Conservation (phyloP, 2,329 filamentous ascomycete genomes). For the Paraphaeosphaeria minitans region DNA sequence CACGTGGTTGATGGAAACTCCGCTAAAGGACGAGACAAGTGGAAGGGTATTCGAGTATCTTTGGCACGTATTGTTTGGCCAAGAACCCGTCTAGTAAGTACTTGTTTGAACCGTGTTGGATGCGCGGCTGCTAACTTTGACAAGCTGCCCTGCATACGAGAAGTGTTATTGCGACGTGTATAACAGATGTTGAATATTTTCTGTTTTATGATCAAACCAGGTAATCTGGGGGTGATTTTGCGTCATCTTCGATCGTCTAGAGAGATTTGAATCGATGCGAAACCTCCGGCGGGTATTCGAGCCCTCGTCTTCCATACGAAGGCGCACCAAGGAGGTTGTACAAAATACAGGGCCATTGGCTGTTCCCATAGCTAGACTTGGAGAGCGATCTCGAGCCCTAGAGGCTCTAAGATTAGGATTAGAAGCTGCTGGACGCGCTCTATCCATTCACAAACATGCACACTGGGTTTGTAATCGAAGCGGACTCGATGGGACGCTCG, state of each 20-base stretch:
- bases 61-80: constrained; percentile 35
- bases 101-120: constrained; percentile 4
- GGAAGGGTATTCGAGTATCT: constrained; percentile 33
- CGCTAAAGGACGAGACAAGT: constrained; percentile 28
- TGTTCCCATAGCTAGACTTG: too few relatives aligned
- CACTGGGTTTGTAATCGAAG: too few relatives aligned
- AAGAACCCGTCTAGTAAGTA: constrained; percentile 22
- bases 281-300: background rate
- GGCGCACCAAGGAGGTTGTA: background rate
- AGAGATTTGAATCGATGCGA: constrained; percentile 3
- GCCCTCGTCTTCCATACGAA: background rate
- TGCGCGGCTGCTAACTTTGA: constrained; percentile 11
- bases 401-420: too few relatives aligned
- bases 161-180: constrained; percentile 32
- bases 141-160: constrained; percentile 25
- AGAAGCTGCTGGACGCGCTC: too few relatives aligned
- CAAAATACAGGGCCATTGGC: too few relatives aligned
- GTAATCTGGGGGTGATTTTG: background rate
- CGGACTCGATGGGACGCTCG: too few relatives aligned
- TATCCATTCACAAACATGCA: too few relatives aligned
- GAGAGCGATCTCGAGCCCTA: too few relatives aligned
- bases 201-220: background rate
- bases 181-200: constrained; percentile 12
- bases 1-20: constrained; percentile 29
- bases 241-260: constrained; percentile 1